phyloP scores from a whole-genome alignment of 768 basidiomycete species.

The Tylopilus balloui region DNA sequence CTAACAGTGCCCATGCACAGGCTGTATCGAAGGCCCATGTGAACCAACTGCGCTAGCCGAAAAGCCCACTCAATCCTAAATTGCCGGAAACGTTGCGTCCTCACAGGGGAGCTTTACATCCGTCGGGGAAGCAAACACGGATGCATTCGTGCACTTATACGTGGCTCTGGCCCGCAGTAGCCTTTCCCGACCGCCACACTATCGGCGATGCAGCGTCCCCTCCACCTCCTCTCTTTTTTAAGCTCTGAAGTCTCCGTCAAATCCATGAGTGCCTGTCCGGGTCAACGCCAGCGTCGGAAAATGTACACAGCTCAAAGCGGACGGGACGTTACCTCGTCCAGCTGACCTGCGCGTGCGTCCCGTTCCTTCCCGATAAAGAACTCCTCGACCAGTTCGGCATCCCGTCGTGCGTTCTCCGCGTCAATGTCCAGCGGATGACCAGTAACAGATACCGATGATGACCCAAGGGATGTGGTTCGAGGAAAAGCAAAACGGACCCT shows the following conservation, averaged over 20 bases:
- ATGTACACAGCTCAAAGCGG: too few species aligned
- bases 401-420: conserved; percentile 62
- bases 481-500: conserved; percentile 2
- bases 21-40: too few species aligned
- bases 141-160: background rate
- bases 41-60: background rate
- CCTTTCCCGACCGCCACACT: background rate
- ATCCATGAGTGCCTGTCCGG: conserved; percentile 59
- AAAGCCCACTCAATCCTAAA: too few species aligned
- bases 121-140: background rate
- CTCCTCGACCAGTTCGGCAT: conserved; percentile 53
- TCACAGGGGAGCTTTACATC: background rate
- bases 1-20: background rate
- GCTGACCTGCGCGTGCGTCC: conserved; percentile 48
- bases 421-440: conserved; percentile 49
- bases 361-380: conserved; percentile 58
- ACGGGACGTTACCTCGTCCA: conserved; percentile 75
- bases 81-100: background rate
- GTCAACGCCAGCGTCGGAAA: conserved; percentile 1
- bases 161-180: background rate
- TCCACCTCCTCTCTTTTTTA: too few species aligned
- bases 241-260: conserved; percentile 76
- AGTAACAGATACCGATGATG: conserved; percentile 68
- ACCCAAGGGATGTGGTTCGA: conserved; percentile 70
- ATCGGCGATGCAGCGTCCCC: background rate